phyloP scores from a whole-genome alignment of 2,329 filamentous ascomycete species.

The Xylariaceae sp. region DNA sequence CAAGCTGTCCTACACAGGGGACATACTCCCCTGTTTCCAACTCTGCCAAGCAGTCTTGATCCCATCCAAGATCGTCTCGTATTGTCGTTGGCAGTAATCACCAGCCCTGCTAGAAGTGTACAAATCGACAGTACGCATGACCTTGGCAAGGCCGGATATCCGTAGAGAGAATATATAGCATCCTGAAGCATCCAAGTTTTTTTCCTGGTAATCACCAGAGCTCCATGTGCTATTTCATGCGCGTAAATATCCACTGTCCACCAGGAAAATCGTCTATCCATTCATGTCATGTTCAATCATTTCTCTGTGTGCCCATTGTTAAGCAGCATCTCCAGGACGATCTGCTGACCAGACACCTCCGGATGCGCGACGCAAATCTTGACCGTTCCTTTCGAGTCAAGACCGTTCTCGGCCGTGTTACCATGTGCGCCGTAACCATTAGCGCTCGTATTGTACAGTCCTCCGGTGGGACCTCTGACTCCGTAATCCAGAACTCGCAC shows the following conservation, averaged over 20 bases:
- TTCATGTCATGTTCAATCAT: constrained; percentile 13
- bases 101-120: no score
- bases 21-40: not conserved
- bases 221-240: no score
- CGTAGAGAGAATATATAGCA: not conserved
- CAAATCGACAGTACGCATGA: not conserved
- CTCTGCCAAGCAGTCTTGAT: no score
- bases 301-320: constrained; percentile 74
- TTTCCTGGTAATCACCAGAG: no score
- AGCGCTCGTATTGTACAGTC: constrained; percentile 26
- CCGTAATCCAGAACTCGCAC: constrained; percentile 89
- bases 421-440: constrained; percentile 26
- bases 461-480: constrained; percentile 56
- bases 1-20: not conserved
- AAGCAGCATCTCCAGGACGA: constrained; percentile 86
- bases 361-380: constrained; percentile 97
- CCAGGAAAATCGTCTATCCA: not conserved
- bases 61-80: no score
- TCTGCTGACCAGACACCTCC: constrained; percentile 75
- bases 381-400: constrained; percentile 66
- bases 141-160: not conserved
- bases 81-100: no score
- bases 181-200: not conserved
- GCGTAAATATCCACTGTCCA: no score
- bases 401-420: constrained; percentile 31